Base-by-base conservation (phyloP, 805 yeast genomes). In the Saccharomycopsis sp. region DNA sequence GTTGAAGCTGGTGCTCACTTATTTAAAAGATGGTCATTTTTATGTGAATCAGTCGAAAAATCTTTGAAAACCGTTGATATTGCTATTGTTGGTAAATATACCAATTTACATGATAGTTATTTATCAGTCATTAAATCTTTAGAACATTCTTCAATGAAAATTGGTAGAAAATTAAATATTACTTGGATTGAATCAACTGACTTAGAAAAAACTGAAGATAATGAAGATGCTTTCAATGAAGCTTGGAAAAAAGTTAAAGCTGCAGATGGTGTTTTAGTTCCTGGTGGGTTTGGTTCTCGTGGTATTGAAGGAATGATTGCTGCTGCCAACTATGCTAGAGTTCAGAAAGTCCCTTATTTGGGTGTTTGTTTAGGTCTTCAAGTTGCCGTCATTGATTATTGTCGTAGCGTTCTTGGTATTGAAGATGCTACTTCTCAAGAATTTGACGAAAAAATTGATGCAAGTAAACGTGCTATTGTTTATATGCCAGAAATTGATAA, bases 401-500 rank as follows among this genome's bases (percentile, higher is more conserved):
- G 79, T 38, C 78, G 97, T 63, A 72, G 76, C 56, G 82, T 83
- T 25, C 63, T 88, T 47, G 87, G 87, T 32, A 59, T 73, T 48
- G 60, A 68, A 44, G 71, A 70, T 39, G 79, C 94, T 39, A 79
- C 79, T 36, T 85, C 95, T 21, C 76, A 79, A 63, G 97, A 89
- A 66, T 84, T 89, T 56, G 74, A 73, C 49, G 72, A 77, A 19
- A 66, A 69, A n/a, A 56, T 74, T 38, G 64, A 70, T 31, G 82
- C 79, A 41, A 73, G 72, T 4, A 72, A 67, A 26, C 70, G 72
- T 40, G 74, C 86, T 39, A 94, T 92, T 44, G 84, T 92, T 36
- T 92, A 86, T 68, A 92, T 92, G 99, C 99, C 99, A 33, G 99
- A 92, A 63, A 87, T 89, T 48, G 95, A 87, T 63, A 89, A 87